Conservation (phyloP, 2,329 filamentous ascomycete genomes). For the Botrytis sinoallii region DNA sequence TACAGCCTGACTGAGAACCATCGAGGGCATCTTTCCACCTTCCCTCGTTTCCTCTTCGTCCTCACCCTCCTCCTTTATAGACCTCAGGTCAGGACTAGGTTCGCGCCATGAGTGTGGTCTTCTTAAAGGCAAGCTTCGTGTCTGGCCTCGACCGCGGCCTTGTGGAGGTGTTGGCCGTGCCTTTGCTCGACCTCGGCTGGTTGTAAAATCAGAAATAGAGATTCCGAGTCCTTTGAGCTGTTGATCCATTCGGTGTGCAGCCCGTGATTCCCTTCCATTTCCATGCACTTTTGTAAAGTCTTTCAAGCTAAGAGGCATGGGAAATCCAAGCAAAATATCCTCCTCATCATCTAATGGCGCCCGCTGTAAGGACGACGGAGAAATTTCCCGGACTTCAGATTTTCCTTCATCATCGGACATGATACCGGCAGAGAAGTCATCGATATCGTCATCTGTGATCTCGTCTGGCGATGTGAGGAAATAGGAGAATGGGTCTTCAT, state of each 20-base stretch:
- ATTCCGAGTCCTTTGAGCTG: constrained; percentile 32
- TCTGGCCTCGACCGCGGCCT: constrained; percentile 30
- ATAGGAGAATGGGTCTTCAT: constrained; percentile 38
- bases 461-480: constrained; percentile 38
- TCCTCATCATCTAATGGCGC: constrained; percentile 25
- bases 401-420: constrained; percentile 29
- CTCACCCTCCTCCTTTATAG: constrained; percentile 35
- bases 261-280: constrained; percentile 27
- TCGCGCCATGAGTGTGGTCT: constrained; percentile 35
- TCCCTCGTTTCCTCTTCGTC: constrained; percentile 22
- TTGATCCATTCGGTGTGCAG: constrained; percentile 21
- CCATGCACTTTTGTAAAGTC: constrained; percentile 30
- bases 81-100: constrained; percentile 36
- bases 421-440: constrained; percentile 38
- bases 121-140: constrained; percentile 29
- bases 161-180: constrained; percentile 24
- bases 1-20: constrained; percentile 15
- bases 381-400: constrained; percentile 34
- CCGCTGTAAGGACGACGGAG: constrained; percentile 34
- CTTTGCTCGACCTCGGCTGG: constrained; percentile 31
- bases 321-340: constrained; percentile 27
- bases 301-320: constrained; percentile 33
- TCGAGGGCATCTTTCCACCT: constrained; percentile 12
- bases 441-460: constrained; percentile 31
- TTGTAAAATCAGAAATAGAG: constrained; percentile 23